phyloP scores from a whole-genome alignment of 2,329 filamentous ascomycete genomes.

The Penicillium occitanis region DNA sequence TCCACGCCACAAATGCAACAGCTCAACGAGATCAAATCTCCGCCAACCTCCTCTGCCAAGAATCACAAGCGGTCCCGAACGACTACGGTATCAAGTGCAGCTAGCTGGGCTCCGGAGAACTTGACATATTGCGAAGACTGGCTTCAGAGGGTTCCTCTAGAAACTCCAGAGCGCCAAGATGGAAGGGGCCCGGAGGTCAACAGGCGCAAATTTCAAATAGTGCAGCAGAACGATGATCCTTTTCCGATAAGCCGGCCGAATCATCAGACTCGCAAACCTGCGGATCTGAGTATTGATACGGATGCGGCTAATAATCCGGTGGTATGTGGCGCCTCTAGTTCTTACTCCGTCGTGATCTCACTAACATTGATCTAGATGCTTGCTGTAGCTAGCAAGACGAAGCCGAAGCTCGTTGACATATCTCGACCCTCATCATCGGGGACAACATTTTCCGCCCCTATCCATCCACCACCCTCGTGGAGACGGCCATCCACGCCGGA shows the following conservation, averaged over 20 bases:
- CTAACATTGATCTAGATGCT: conserved; percentile 27
- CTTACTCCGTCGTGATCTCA: neutral
- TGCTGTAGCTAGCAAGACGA: conserved; percentile 36
- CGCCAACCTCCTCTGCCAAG: conserved; percentile 25
- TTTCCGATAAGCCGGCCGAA: conserved; percentile 24
- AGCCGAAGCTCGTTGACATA: conserved; percentile 41
- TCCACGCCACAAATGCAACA: conserved; percentile 19
- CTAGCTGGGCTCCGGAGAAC: conserved; percentile 40
- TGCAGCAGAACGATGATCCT: conserved; percentile 34
- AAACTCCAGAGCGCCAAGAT: conserved; percentile 29
- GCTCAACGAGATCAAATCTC: conserved; percentile 22
- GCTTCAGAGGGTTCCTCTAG: conserved; percentile 39
- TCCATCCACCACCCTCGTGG: conserved; percentile 28
- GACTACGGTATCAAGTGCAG: conserved; percentile 38
- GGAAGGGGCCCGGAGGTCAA: conserved; percentile 32
- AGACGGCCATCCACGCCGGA: conserved; percentile 37
- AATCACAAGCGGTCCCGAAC: conserved; percentile 33
- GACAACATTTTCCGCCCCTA: conserved; percentile 29
- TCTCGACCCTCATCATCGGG: conserved; percentile 37
- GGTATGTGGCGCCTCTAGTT: conserved; percentile 4
- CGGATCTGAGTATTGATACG: conserved; percentile 20
- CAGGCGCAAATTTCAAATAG: conserved; percentile 39
- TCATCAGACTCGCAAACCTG: conserved; percentile 20
- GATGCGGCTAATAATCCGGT: conserved; percentile 21
- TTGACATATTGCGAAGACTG: conserved; percentile 40